These are phyloP conservation scores for Sistotremastrum suecicum DNA, from an alignment of 768 basidiomycete genomes.

Conservation along the genomic window DNA sequence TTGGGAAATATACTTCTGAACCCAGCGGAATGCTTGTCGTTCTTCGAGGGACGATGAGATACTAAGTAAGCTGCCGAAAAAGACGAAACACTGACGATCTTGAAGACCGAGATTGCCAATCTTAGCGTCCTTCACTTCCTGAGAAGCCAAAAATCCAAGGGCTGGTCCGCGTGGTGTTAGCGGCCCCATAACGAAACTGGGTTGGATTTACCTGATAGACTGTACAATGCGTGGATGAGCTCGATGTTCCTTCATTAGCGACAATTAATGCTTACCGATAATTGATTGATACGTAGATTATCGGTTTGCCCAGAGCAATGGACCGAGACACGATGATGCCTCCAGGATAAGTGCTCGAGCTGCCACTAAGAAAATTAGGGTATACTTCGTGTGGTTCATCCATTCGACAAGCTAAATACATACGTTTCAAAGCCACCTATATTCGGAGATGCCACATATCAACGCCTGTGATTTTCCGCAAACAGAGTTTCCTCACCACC, in stretches of 20 bases:
- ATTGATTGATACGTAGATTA: slow-evolving; percentile 41
- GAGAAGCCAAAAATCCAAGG: slow-evolving; percentile 37
- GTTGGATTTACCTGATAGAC: slow-evolving; percentile 6
- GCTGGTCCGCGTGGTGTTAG: slow-evolving; percentile 15
- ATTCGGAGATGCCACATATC: too few relatives aligned
- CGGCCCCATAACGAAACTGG: not conserved
- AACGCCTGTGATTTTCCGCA: not conserved
- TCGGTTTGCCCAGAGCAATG: slow-evolving; percentile 26
- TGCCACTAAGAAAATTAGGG: slow-evolving; percentile 2
- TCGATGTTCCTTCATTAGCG: slow-evolving; percentile 9
- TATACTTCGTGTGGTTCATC: not conserved
- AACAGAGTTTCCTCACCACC: slow-evolving; percentile 19
- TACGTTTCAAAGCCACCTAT: slow-evolving; percentile 10
- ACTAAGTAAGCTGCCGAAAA: not conserved
- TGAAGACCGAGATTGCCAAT: slow-evolving; percentile 53
- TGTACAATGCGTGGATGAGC: slow-evolving; percentile 11
- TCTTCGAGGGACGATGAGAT: slow-evolving; percentile 20
- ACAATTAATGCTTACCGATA: slow-evolving; percentile 20
- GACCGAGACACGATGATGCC: slow-evolving; percentile 29
- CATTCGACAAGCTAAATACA: slow-evolving; percentile 3
- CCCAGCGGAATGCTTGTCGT: slow-evolving; percentile 45
- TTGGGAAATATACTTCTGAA: slow-evolving; percentile 45
- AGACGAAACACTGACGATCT: slow-evolving; percentile 33
- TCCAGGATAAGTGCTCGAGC: slow-evolving; percentile 25
- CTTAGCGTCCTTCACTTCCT: slow-evolving; percentile 36